phyloP scores from a whole-genome alignment of 441 rosid species.

The Viola pubescens region DNA sequence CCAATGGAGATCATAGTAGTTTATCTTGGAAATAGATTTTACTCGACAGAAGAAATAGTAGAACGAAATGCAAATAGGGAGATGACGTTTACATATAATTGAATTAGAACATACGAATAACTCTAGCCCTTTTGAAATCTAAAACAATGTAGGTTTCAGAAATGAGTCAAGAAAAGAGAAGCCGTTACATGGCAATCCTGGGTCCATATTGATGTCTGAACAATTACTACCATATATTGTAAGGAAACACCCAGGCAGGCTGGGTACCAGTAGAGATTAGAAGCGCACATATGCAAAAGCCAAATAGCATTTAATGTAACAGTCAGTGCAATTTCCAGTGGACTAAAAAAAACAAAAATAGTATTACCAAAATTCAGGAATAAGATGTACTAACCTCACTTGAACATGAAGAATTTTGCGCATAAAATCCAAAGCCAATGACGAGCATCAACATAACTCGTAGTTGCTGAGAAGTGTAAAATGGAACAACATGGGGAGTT shows the following conservation, averaged over 20 bases:
- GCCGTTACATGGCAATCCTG: too few relatives aligned
- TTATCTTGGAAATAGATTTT: too few relatives aligned
- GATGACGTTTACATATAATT: background rate
- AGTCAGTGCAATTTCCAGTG: background rate
- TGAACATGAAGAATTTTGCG: constrained; percentile 15
- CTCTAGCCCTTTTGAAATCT: too few relatives aligned
- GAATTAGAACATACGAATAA: too few relatives aligned
- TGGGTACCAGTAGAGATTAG: background rate
- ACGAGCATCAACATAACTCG: constrained; percentile 24
- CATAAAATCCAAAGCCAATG: constrained; percentile 14
- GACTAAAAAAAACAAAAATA: background rate
- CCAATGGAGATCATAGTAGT: background rate
- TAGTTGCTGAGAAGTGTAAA: constrained; percentile 11
- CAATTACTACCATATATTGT: background rate
- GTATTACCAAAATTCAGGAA: background rate
- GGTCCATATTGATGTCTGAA: too few relatives aligned
- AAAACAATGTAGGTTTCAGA: too few relatives aligned
- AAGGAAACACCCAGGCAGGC: background rate
- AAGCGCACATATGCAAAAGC: background rate
- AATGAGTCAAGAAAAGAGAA: too few relatives aligned
- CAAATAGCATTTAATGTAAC: background rate
- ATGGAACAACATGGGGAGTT: background rate
- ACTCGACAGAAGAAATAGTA: background rate
- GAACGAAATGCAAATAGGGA: background rate
- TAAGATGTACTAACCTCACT: constrained; percentile 27